Percentiles rank a stretch among this genome's conserved stretches.
phyloP scores from a whole-genome alignment of 2,329 filamentous ascomycete genomes.

The Atkinsonella texensis region DNA sequence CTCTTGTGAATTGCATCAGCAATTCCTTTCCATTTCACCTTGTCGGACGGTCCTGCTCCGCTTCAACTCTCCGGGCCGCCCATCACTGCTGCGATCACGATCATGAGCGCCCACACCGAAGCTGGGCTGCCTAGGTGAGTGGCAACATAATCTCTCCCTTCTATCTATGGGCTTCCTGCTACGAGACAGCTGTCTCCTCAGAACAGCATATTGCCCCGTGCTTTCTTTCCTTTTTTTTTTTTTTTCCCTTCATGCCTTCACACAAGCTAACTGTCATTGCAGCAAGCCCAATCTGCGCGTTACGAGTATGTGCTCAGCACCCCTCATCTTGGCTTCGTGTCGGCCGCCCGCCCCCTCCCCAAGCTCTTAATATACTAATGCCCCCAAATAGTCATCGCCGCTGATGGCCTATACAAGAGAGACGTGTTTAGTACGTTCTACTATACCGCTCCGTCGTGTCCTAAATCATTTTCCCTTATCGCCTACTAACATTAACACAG shows the following conservation, averaged over 20 bases:
- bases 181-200: neutral
- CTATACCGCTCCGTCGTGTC: neutral
- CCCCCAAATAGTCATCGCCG: constrained; percentile 70
- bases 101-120: constrained; percentile 22
- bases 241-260: neutral
- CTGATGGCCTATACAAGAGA: constrained; percentile 95
- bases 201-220: neutral
- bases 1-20: constrained; percentile 9
- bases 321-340: constrained; percentile 8
- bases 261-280: constrained; percentile 18
- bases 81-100: constrained; percentile 3
- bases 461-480: neutral
- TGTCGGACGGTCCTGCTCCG: neutral
- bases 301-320: constrained; percentile 56
- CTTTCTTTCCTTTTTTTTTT: neutral
- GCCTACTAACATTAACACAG: constrained; percentile 35
- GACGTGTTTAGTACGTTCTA: constrained; percentile 86
- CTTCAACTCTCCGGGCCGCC: neutral
- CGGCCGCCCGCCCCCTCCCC: constrained; percentile 1
- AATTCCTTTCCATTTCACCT: neutral
- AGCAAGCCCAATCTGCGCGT: constrained; percentile 83
- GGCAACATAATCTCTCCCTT: constrained; percentile 3
- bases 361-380: constrained; percentile 21
- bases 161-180: constrained; percentile 3
- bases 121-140: constrained; percentile 25